phyloP scores from a whole-genome alignment of 192 early-diverging fungal genomes.

The Diversispora eburnea region DNA sequence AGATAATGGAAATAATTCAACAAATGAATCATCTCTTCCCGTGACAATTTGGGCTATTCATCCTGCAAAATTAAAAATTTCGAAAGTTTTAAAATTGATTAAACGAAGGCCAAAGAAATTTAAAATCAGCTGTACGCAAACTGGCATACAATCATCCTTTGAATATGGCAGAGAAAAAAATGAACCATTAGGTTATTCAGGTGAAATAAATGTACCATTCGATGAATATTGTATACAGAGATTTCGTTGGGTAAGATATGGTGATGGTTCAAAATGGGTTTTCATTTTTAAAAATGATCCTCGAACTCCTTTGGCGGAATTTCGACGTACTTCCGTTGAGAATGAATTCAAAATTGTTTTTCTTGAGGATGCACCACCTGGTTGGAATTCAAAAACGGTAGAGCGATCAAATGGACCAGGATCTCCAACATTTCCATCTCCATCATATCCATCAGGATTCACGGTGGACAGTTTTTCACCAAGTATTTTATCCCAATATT shows the following conservation, averaged over 20 bases:
- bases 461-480: no score
- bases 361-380: neutral
- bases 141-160: neutral
- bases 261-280: neutral
- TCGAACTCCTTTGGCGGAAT: slow-evolving; percentile 1
- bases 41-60: neutral
- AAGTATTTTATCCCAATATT: no score
- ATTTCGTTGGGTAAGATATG: slow-evolving; percentile 9
- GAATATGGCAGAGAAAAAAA: neutral
- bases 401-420: neutral
- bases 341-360: slow-evolving; percentile 14
- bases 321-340: neutral
- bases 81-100: neutral
- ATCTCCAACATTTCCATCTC: neutral
- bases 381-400: neutral
- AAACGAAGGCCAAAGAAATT: slow-evolving; percentile 3
- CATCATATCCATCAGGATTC: neutral
- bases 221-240: slow-evolving; percentile 3
- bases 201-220: neutral
- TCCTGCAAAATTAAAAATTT: neutral
- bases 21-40: neutral
- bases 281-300: slow-evolving; percentile 7
- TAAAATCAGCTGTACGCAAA: neutral
- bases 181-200: neutral
- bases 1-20: no score